phyloP scores from a whole-genome alignment of 2,329 filamentous ascomycete species.

The Stachybotrys echinatus region DNA sequence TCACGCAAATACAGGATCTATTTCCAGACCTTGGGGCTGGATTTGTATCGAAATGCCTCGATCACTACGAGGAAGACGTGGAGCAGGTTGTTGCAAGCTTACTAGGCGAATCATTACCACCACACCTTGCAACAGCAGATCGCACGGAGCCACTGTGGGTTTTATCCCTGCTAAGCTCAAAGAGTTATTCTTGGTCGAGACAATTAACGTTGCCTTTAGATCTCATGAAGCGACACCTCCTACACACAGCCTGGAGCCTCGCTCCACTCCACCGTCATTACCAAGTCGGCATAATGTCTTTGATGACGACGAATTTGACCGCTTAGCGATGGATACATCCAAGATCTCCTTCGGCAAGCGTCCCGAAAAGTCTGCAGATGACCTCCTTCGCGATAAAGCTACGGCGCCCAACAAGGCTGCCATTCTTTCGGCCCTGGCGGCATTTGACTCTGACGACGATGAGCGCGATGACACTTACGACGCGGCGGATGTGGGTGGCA shows the following conservation, averaged over 20 bases:
- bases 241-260: conserved; percentile 44
- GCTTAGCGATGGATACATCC: conserved; percentile 59
- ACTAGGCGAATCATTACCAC: conserved; percentile 69
- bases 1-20: conserved; percentile 88
- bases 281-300: conserved; percentile 65
- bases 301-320: conserved; percentile 75
- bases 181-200: neutral
- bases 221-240: conserved; percentile 16
- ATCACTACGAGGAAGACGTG: conserved; percentile 71
- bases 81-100: conserved; percentile 79
- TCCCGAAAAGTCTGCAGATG: conserved; percentile 61
- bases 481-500: conserved; percentile 82
- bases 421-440: conserved; percentile 80
- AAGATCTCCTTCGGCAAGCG: conserved; percentile 77
- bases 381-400: conserved; percentile 60
- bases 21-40: conserved; percentile 83
- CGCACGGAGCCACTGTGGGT: conserved; percentile 57
- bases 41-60: conserved; percentile 74
- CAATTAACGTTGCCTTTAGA: conserved; percentile 17
- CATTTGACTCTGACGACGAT: conserved; percentile 91
- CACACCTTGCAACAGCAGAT: conserved; percentile 60
- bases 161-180: neutral
- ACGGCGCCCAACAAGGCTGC: conserved; percentile 71
- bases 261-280: conserved; percentile 52
- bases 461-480: conserved; percentile 98